These are phyloP conservation scores for Leccinellum luteum DNA, from an alignment of 768 basidiomycete species.

Conservation along the genomic window DNA sequence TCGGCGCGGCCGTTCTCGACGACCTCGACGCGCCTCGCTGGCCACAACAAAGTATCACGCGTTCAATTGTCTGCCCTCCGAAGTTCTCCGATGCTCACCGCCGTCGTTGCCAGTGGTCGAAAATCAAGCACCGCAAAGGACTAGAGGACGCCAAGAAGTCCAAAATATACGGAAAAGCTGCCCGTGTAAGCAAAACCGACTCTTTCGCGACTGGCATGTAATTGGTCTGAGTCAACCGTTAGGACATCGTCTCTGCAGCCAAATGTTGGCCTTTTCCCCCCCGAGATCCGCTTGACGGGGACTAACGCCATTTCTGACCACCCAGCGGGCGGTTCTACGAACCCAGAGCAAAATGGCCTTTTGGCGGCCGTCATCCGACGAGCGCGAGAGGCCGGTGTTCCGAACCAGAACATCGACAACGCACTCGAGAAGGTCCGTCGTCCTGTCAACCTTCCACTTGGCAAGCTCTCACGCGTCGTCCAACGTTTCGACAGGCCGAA, in stretches of 20 bases:
- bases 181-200: slow-evolving; percentile 42
- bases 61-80: not conserved
- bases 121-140: slow-evolving; percentile 72
- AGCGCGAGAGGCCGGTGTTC: slow-evolving; percentile 56
- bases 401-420: slow-evolving; percentile 67
- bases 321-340: slow-evolving; percentile 54
- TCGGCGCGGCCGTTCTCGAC: slow-evolving; percentile 26
- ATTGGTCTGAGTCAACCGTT: not conserved
- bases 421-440: slow-evolving; percentile 52
- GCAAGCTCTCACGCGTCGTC: not conserved
- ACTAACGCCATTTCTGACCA: not conserved
- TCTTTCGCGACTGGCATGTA: not conserved
- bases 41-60: slow-evolving; percentile 40
- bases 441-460: not conserved
- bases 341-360: slow-evolving; percentile 51
- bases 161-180: slow-evolving; percentile 52
- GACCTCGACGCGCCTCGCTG: slow-evolving; percentile 28
- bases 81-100: slow-evolving; percentile 5
- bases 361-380: slow-evolving; percentile 55
- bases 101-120: slow-evolving; percentile 55
- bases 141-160: slow-evolving; percentile 61
- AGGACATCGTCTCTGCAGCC: slow-evolving; percentile 65
- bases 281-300: not conserved
- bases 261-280: slow-evolving; percentile 41
- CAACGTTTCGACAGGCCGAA: slow-evolving; percentile 38